Evolutionary conservation across 306 rosid genomes (phyloP).

Genomic region (Acacia acuminata): DNA sequence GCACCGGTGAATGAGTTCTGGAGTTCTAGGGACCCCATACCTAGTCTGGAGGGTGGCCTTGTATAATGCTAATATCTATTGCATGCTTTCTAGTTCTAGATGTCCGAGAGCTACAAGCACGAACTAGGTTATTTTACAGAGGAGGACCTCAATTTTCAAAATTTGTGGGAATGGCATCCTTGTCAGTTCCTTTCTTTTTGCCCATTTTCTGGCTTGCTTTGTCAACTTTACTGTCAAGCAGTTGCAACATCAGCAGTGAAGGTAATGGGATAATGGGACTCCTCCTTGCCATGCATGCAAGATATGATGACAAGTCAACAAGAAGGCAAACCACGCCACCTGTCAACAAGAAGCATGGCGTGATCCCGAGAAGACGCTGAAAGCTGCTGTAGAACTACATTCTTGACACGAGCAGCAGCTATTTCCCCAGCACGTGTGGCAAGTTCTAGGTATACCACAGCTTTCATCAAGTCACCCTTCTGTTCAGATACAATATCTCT

Average conservation of each 20-base stretch:
- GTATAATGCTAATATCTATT: neutral
- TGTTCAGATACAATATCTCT: constrained; percentile 37
- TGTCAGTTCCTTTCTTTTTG: constrained; percentile 16
- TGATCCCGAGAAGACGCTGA: constrained; percentile 57
- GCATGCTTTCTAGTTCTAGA: neutral
- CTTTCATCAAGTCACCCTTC: constrained; percentile 82
- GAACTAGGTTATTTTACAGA: constrained; percentile 4
- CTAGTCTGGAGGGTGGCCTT: neutral
- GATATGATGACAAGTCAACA: constrained; percentile 35
- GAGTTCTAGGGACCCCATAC: neutral
- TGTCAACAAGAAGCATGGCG: constrained; percentile 60
- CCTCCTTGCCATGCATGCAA: neutral
- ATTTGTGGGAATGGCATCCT: constrained; percentile 22
- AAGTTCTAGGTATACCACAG: constrained; percentile 90
- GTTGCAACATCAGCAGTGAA: constrained; percentile 4
- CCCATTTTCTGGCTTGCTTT: constrained; percentile 1
- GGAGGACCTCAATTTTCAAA: constrained; percentile 6
- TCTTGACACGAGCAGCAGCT: constrained; percentile 70
- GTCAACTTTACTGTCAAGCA: neutral
- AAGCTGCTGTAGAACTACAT: constrained; percentile 61
- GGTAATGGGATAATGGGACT: constrained; percentile 16
- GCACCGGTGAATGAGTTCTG: neutral
- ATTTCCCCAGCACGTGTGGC: constrained; percentile 81
- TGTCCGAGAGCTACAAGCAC: constrained; percentile 1
- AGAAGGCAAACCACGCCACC: constrained; percentile 68